phyloP scores from a whole-genome alignment of 805 yeast species.

The Yarrowia porcina region DNA sequence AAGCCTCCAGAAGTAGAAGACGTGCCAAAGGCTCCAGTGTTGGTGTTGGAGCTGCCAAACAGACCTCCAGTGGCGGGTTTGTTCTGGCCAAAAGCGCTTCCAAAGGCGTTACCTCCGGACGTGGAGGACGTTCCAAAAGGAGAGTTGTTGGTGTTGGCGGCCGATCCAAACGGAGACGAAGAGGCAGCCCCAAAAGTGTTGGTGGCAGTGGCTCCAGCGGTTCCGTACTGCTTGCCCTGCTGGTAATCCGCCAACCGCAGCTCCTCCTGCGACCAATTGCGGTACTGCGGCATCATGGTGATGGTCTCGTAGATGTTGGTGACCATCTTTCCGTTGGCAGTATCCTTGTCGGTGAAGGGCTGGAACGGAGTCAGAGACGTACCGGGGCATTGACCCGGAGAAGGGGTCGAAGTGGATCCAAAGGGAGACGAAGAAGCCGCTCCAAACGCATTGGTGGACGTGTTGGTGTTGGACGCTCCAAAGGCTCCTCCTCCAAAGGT shows the following conservation, averaged over 20 bases:
- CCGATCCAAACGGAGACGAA: slow-evolving; percentile 33
- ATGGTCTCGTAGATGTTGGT: slow-evolving; percentile 67
- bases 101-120: background rate
- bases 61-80: slow-evolving; percentile 28
- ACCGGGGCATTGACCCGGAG: slow-evolving; percentile 50
- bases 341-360: slow-evolving; percentile 69
- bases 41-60: slow-evolving; percentile 30
- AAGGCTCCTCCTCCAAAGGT: slow-evolving; percentile 29
- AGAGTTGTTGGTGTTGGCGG: slow-evolving; percentile 27
- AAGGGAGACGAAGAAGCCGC: slow-evolving; percentile 33
- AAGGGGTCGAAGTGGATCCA: slow-evolving; percentile 38
- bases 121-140: slow-evolving; percentile 29
- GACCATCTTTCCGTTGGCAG: slow-evolving; percentile 32
- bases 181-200: slow-evolving; percentile 31
- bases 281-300: slow-evolving; percentile 86
- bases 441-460: slow-evolving; percentile 21
- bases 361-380: slow-evolving; percentile 69
- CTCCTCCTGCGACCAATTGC: slow-evolving; percentile 74
- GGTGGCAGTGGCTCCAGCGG: slow-evolving; percentile 29
- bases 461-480: slow-evolving; percentile 33
- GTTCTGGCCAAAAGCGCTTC: slow-evolving; percentile 30
- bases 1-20: slow-evolving; percentile 20
- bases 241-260: slow-evolving; percentile 84
- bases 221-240: slow-evolving; percentile 63
- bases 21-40: slow-evolving; percentile 9